Base-by-base conservation (phyloP, 2,329 filamentous ascomycete genomes). In the Colletotrichum horii region DNA sequence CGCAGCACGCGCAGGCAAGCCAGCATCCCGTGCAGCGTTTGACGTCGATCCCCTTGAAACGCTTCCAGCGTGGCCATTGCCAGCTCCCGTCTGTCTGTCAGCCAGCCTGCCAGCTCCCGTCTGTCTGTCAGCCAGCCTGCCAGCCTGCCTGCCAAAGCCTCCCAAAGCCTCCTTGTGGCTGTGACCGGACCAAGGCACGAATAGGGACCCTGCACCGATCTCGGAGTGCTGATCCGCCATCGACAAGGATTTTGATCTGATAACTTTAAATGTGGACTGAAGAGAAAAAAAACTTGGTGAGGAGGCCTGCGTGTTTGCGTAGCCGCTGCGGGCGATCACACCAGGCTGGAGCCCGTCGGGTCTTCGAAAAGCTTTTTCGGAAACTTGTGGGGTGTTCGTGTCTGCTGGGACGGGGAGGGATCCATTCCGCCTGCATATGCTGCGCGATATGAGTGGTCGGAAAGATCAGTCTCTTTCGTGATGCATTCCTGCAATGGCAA, bases 11-110 rank as follows among this genome's bases (percentile, higher is more conserved):
- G 70, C 28, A 73, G 70, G 19, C 28, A 15, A 61, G 58, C 43
- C 32, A 60, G 58, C 48, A 68, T 76, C n/a, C 70, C 36, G 74
- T 76, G 70, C 74, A 34, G 70, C 52, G 74, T 76, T 76, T 76
- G 74, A 76, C 60, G 70, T 74, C 70, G 58, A 65, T 76, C 74
- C 48, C 74, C 70, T 76, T 76, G 74, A 76, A 76, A 76, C 74
- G 70, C 65, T 36, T 56, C 48, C 28, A 70, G 66, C 66, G 43
- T 52, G 43, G 43, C 43, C 43, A 52, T 22, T 22, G 43, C 43
- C 43, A 52, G 43, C 43, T 52, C n/a, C 1, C 43, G 14, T 52
- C 43, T 52, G 43, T 16, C 36, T n/a, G n/a, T n/a, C n/a, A n/a
- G n/a, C n/a, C n/a, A n/a, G n/a, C n/a, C n/a, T 22, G 43, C 43